These are phyloP conservation scores for Aspergillus caelatus DNA, from an alignment of 2,329 filamentous ascomycete species.

Conservation along the genomic window DNA sequence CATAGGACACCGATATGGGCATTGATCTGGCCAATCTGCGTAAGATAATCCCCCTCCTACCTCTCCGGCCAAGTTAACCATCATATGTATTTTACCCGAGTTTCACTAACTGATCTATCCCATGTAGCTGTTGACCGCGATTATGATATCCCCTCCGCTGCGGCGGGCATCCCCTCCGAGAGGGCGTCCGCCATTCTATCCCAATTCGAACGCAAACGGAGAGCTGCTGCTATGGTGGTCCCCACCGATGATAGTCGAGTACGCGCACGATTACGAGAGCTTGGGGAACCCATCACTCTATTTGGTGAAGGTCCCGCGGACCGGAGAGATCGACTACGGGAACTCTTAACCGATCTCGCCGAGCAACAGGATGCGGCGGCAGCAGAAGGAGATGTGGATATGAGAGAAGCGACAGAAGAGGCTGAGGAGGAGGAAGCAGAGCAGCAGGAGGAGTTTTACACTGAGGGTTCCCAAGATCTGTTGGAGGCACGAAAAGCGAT, in stretches of 20 bases:
- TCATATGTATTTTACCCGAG: background rate
- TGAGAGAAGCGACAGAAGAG: slow-evolving; percentile 47
- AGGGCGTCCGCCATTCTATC: slow-evolving; percentile 82
- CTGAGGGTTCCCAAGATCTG: slow-evolving; percentile 73
- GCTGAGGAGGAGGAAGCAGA: slow-evolving; percentile 68
- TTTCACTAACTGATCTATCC: background rate
- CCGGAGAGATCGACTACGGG: slow-evolving; percentile 81
- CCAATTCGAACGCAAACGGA: slow-evolving; percentile 88
- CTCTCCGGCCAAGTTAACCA: background rate
- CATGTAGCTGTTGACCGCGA: slow-evolving; percentile 71
- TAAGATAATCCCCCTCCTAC: slow-evolving; percentile 44
- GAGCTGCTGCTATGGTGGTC: slow-evolving; percentile 85
- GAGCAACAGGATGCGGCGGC: slow-evolving; percentile 59
- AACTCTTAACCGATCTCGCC: slow-evolving; percentile 73
- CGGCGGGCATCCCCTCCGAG: slow-evolving; percentile 71
- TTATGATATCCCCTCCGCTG: slow-evolving; percentile 72
- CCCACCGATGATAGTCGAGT: slow-evolving; percentile 92
- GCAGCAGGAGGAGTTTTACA: slow-evolving; percentile 93
- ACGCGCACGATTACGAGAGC: slow-evolving; percentile 74
- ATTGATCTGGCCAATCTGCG: slow-evolving; percentile 66
- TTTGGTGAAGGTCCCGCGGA: slow-evolving; percentile 90
- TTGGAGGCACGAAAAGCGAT: slow-evolving; percentile 77
- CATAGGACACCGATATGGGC: slow-evolving; percentile 58
- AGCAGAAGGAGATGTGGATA: slow-evolving; percentile 54
- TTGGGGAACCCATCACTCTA: slow-evolving; percentile 91